Evolutionary conservation across 148 eudicot species (phyloP).

Genomic region (Agrostemma githago): DNA sequence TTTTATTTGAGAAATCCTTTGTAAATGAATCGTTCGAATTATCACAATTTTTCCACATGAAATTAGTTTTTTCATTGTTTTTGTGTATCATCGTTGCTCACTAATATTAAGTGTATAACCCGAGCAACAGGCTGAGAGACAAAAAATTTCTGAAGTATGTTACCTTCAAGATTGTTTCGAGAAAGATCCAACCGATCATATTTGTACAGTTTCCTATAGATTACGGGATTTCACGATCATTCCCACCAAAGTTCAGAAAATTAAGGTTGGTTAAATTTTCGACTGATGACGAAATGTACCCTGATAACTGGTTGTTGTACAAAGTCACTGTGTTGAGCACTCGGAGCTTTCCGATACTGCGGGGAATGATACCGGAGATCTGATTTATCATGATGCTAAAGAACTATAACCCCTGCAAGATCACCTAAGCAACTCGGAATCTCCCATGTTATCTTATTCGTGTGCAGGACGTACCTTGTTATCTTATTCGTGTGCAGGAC

Average conservation of each 20-base stretch:
- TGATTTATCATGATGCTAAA: constrained; percentile 3
- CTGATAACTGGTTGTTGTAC: constrained; percentile 17
- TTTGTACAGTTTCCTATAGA: constrained; percentile 27
- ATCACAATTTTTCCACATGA: too few relatives aligned
- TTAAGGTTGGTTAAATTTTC: constrained; percentile 30
- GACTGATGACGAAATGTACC: constrained; percentile 27
- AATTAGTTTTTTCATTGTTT: too few relatives aligned
- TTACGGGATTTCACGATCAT: constrained; percentile 29
- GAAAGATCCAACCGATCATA: constrained; percentile 25
- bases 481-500: constrained; percentile 14
- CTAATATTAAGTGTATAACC: too few relatives aligned
- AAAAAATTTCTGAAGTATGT: constrained; percentile 14
- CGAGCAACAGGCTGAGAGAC: constrained; percentile 12
- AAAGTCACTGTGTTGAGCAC: constrained; percentile 10
- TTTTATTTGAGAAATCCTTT: too few relatives aligned
- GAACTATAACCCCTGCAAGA: constrained; percentile 14
- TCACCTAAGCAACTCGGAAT: constrained; percentile 32
- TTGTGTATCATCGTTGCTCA: too few relatives aligned
- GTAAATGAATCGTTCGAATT: too few relatives aligned
- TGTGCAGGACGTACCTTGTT: neutral
- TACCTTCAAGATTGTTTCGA: constrained; percentile 20
- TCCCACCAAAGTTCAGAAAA: constrained; percentile 9
- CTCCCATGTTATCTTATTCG: constrained; percentile 24
- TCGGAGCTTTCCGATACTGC: constrained; percentile 23
- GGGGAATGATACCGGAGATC: constrained; percentile 33